Evolutionary conservation across 1,284 basidiomycete genomes (phyloP).

Genomic region (Anthracocystis walkeri): DNA sequence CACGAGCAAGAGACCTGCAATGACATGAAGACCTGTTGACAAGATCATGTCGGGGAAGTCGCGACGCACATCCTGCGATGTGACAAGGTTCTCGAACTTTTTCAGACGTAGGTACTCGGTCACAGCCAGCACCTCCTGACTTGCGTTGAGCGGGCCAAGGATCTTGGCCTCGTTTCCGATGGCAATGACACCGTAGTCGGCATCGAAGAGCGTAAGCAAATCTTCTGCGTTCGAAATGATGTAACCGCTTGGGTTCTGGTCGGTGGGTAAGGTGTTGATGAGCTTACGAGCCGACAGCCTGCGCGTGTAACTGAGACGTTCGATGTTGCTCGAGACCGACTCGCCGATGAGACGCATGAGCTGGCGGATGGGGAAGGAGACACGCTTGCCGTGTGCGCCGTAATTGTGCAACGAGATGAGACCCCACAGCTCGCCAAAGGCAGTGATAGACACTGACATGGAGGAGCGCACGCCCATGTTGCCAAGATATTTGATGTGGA

Average conservation of each 20-base stretch:
- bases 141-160: slow-evolving; percentile 81
- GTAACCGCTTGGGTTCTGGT: slow-evolving; percentile 82
- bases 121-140: slow-evolving; percentile 86
- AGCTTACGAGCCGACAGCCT: slow-evolving; percentile 83
- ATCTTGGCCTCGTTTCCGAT: slow-evolving; percentile 80
- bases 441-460: slow-evolving; percentile 78
- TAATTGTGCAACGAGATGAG: slow-evolving; percentile 87
- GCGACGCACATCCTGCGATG: slow-evolving; percentile 76
- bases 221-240: slow-evolving; percentile 89
- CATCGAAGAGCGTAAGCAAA: slow-evolving; percentile 83
- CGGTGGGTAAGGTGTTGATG: slow-evolving; percentile 81
- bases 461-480: slow-evolving; percentile 70
- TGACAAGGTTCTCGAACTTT: slow-evolving; percentile 70
- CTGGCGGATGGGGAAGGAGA: slow-evolving; percentile 85
- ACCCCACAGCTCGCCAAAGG: slow-evolving; percentile 86
- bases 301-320: slow-evolving; percentile 83
- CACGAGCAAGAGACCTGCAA: slow-evolving; percentile 83
- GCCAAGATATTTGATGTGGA: slow-evolving; percentile 79
- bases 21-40: slow-evolving; percentile 77
- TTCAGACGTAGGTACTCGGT: slow-evolving; percentile 86
- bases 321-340: slow-evolving; percentile 85
- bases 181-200: slow-evolving; percentile 84
- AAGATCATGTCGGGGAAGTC: slow-evolving; percentile 83
- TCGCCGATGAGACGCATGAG: slow-evolving; percentile 79
- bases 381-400: slow-evolving; percentile 81